These are phyloP conservation scores for Coemansia sp. DNA, from an alignment of 192 early-diverging fungal species.

Conservation along the genomic window DNA sequence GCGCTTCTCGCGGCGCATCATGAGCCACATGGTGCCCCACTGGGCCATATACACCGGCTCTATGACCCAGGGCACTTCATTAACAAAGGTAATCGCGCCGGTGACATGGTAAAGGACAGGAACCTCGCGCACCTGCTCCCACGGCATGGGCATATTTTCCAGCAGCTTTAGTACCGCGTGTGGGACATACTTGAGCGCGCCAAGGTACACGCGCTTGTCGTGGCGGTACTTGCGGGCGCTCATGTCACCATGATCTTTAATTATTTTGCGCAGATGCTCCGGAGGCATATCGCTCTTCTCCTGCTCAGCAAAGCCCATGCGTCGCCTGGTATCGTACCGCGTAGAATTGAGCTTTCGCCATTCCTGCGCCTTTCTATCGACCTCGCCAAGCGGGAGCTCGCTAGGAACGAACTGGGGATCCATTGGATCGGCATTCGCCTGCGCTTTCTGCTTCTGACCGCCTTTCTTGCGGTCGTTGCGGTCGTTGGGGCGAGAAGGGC, in stretches of 20 bases:
- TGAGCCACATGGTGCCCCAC: conserved; percentile 99
- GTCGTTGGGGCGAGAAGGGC: conserved; percentile 2
- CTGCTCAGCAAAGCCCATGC: conserved; percentile 91
- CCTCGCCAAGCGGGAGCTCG: conserved; percentile 21
- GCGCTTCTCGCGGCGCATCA: conserved; percentile 99
- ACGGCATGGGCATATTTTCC: conserved; percentile 99
- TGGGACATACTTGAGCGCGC: conserved; percentile 97
- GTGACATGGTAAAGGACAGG: conserved; percentile 96
- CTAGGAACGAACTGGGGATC: conserved; percentile 42
- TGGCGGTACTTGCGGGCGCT: conserved; percentile 93
- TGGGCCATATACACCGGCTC: conserved; percentile 98
- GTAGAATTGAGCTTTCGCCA: conserved; percentile 91
- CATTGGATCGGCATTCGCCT: background rate
- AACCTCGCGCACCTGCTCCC: conserved; percentile 98
- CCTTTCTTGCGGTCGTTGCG: conserved; percentile 8
- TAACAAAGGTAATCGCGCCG: conserved; percentile 98
- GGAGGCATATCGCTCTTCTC: conserved; percentile 97
- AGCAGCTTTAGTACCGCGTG: conserved; percentile 97
- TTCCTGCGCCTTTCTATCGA: conserved; percentile 71
- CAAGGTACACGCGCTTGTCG: conserved; percentile 97
- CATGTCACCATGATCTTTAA: conserved; percentile 99
- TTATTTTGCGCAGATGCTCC: conserved; percentile 97
- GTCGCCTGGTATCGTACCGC: conserved; percentile 91
- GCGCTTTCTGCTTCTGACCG: background rate
- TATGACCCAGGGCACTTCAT: conserved; percentile 93